These are phyloP conservation scores for Colletotrichum liaoningense DNA, from an alignment of 2,329 filamentous ascomycete species.

Conservation along the genomic window DNA sequence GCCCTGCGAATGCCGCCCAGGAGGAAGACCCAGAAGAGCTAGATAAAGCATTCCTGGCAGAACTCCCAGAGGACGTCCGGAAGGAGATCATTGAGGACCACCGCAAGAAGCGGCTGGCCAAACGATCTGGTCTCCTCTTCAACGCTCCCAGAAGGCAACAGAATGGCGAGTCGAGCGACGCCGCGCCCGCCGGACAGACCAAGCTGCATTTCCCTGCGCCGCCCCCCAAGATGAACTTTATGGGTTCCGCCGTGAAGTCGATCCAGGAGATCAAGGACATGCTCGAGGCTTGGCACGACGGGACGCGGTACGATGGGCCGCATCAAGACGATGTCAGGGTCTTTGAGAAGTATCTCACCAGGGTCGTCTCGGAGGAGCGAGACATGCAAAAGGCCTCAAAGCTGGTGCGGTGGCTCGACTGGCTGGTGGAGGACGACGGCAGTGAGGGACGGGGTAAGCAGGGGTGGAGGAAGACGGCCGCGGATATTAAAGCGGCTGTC, in stretches of 20 bases:
- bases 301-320: slow-evolving; percentile 80
- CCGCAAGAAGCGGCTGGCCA: slow-evolving; percentile 69
- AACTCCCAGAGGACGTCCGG: slow-evolving; percentile 84
- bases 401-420: slow-evolving; percentile 75
- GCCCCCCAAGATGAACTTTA: slow-evolving; percentile 60
- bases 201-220: slow-evolving; percentile 58
- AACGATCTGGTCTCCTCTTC: slow-evolving; percentile 62
- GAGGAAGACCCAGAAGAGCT: slow-evolving; percentile 60
- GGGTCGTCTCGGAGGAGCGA: slow-evolving; percentile 79
- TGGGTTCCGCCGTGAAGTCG: slow-evolving; percentile 53
- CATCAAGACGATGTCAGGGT: slow-evolving; percentile 82
- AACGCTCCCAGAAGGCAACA: slow-evolving; percentile 47
- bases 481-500: slow-evolving; percentile 59
- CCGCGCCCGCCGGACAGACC: slow-evolving; percentile 49
- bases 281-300: slow-evolving; percentile 79
- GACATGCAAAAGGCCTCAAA: slow-evolving; percentile 81
- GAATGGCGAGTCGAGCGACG: slow-evolving; percentile 32
- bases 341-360: slow-evolving; percentile 76
- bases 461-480: slow-evolving; percentile 59
- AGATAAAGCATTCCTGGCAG: slow-evolving; percentile 80
- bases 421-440: slow-evolving; percentile 63
- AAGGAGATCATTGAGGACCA: slow-evolving; percentile 83
- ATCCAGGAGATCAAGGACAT: slow-evolving; percentile 76
- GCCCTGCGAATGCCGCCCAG: slow-evolving; percentile 41
- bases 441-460: slow-evolving; percentile 49